Base-by-base conservation (phyloP, 2,329 filamentous ascomycete genomes). In the Bertia moriformis region DNA sequence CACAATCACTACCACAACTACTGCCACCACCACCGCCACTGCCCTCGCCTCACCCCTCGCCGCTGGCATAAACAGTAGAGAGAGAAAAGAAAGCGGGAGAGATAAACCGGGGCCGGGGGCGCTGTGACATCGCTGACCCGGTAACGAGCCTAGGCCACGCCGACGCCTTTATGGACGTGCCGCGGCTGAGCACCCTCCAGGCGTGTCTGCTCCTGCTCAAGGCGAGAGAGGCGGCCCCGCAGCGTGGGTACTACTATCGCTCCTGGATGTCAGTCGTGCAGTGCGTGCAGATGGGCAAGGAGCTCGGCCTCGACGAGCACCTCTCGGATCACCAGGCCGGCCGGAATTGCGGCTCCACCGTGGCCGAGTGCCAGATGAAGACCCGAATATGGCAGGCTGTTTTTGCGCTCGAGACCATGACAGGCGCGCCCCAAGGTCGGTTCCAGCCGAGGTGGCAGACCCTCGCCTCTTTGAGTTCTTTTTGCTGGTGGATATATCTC, bases 191-290 rank as follows among this genome's bases (percentile, higher is more conserved):
- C 58, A 96, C 91, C 0, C 78, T 96, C 7, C 89, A 96, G 59
- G 89, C 87, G 2, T 66, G 93, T 43, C 62, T 95, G 35, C 78
- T 96, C 35, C 69, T 95, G 14, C 63, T 95, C 32, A 96, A 96
- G 57, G 91, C 89, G 1, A 74, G 87, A 45, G 89, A 96, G 57
- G 83, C 84, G n/a, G 78, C 83, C 5, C 88, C 89, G 0, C 93
- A 93, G 53, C 78, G 85, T 43, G 91, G 91, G 1, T 96, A 96
- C 54, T 96, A 91, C 57, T 96, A 91, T 59, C 79, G 89, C 27
- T 96, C 91, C 0, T 96, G 91, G 89, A 93, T 95, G 76, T 85
- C 83, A 4, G 77, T 93, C 15, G 89, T 94, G 39, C 85, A 88
- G 43, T 86, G 89, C 45, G 81, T 93, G 4, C 82, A 87, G 37